Evolutionary conservation across 192 early-diverging fungal species (phyloP).

Genomic region (Coemansia erecta): DNA sequence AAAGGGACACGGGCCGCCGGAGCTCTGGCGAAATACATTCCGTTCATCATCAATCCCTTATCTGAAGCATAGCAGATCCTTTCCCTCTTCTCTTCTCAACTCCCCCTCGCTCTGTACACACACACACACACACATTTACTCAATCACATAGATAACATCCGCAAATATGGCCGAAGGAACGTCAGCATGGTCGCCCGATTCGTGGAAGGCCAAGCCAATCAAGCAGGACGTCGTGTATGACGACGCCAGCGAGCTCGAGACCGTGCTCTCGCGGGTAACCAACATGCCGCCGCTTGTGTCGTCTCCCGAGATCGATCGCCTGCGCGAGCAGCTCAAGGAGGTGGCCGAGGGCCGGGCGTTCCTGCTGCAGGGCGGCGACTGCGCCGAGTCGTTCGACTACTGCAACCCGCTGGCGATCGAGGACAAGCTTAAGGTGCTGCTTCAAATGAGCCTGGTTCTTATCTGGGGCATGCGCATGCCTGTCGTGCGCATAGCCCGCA

Average conservation of each 20-base stretch:
- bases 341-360: conserved; percentile 91
- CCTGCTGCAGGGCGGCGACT: conserved; percentile 97
- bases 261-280: conserved; percentile 73
- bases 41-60: too few species aligned
- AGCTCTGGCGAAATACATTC: background rate
- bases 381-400: conserved; percentile 98
- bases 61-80: background rate
- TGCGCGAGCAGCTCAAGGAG: conserved; percentile 80
- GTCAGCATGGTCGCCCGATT: conserved; percentile 61
- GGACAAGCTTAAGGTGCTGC: conserved; percentile 91
- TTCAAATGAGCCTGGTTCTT: conserved; percentile 96
- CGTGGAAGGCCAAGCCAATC: conserved; percentile 74
- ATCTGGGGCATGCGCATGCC: conserved; percentile 91
- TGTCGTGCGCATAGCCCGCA: conserved; percentile 94
- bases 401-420: conserved; percentile 91
- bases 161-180: conserved; percentile 9
- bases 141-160: conserved; percentile 8
- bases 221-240: conserved; percentile 89
- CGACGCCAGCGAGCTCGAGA: conserved; percentile 64
- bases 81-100: background rate
- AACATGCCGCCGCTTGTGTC: conserved; percentile 89
- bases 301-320: conserved; percentile 77
- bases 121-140: background rate
- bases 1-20: conserved; percentile 1
- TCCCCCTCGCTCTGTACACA: background rate